Conservation (phyloP, 1,284 basidiomycete species). For the Heterobasidion occidentale region DNA sequence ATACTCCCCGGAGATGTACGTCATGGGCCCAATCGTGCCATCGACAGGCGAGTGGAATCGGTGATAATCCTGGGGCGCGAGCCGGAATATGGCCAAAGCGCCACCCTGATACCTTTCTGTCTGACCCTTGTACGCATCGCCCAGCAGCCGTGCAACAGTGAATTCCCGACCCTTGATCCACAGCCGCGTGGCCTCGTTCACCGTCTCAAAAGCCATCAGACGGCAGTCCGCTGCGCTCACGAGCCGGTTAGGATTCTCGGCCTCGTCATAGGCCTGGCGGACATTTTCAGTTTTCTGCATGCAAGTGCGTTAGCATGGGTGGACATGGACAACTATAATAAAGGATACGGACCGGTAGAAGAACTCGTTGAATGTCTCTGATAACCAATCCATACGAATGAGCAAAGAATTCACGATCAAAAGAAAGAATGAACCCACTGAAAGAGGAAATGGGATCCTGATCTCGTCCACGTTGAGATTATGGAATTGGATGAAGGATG, state of each 20-base stretch:
- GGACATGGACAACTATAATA: background rate
- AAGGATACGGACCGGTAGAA: slow-evolving; percentile 57
- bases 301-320: slow-evolving; percentile 16
- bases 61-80: slow-evolving; percentile 97
- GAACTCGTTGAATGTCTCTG: slow-evolving; percentile 86
- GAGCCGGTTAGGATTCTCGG: slow-evolving; percentile 67
- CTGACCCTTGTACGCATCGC: slow-evolving; percentile 66
- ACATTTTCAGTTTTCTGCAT: slow-evolving; percentile 77
- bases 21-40: slow-evolving; percentile 76
- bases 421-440: slow-evolving; percentile 37
- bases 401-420: background rate
- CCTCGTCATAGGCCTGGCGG: slow-evolving; percentile 74
- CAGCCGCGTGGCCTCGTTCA: slow-evolving; percentile 77
- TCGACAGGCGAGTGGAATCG: slow-evolving; percentile 93
- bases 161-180: slow-evolving; percentile 99
- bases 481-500: slow-evolving; percentile 87
- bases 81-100: slow-evolving; percentile 76
- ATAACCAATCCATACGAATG: slow-evolving; percentile 5
- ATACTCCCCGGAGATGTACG: slow-evolving; percentile 78
- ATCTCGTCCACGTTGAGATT: slow-evolving; percentile 80
- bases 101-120: slow-evolving; percentile 72
- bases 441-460: slow-evolving; percentile 78
- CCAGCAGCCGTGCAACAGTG: slow-evolving; percentile 72
- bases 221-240: slow-evolving; percentile 92
- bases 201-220: slow-evolving; percentile 86